Percentiles rank a stretch among this genome's conserved stretches.
These are phyloP conservation scores for Ogataea pilisensis DNA, from an alignment of 805 yeast genomes.

Conservation along the genomic window DNA sequence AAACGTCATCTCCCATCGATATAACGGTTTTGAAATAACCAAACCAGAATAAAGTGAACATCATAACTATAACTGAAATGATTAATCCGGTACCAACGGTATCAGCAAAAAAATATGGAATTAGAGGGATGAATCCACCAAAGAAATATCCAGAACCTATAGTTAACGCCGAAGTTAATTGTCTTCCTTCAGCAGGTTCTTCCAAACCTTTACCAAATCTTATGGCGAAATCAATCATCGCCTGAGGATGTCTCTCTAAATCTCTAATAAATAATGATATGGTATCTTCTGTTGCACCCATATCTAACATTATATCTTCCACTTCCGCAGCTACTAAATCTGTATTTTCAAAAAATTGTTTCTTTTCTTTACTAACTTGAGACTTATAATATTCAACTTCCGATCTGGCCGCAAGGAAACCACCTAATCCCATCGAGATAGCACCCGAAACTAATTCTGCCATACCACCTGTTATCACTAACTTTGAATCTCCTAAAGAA, in stretches of 20 bases:
- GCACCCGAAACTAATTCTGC: constrained; percentile 98
- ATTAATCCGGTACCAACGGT: constrained; percentile 76
- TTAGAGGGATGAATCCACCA: constrained; percentile 88
- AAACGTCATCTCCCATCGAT: constrained; percentile 76
- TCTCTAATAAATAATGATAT: constrained; percentile 71
- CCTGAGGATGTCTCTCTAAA: constrained; percentile 70
- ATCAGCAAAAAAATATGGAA: constrained; percentile 82
- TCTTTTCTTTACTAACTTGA: constrained; percentile 69
- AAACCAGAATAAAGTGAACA: constrained; percentile 76
- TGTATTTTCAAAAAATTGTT: constrained; percentile 59
- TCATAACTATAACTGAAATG: constrained; percentile 75
- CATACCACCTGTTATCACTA: constrained; percentile 96
- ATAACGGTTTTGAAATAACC: constrained; percentile 83
- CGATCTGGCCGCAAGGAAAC: constrained; percentile 89
- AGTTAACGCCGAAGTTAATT: constrained; percentile 80
- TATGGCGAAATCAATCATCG: constrained; percentile 81
- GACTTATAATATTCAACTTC: constrained; percentile 73
- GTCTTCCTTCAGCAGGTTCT: constrained; percentile 92
- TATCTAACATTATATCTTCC: constrained; percentile 74
- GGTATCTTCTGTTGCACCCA: constrained; percentile 70
- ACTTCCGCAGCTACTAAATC: constrained; percentile 70
- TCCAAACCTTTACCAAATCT: constrained; percentile 90
- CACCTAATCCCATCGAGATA: constrained; percentile 97
- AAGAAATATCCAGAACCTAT: constrained; percentile 85
- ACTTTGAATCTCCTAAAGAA: constrained; percentile 79